Evolutionary conservation across 2,329 filamentous ascomycete genomes (phyloP).

Genomic region (Diaporthe helianthi): DNA sequence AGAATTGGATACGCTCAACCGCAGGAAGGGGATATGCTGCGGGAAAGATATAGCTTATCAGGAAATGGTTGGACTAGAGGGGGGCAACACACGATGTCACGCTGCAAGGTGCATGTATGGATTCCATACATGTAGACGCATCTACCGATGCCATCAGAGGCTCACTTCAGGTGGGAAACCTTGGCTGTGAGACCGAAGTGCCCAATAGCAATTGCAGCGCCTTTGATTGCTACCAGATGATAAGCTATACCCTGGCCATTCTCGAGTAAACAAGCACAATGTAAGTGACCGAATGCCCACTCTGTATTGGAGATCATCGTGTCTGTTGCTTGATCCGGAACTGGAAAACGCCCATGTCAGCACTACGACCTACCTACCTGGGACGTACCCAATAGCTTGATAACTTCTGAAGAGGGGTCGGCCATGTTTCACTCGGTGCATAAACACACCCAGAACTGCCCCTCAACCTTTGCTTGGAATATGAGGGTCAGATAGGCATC

Average conservation of each 20-base stretch:
- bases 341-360: neutral
- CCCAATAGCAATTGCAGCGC: neutral
- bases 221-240: neutral
- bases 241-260: neutral
- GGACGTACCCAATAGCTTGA: neutral
- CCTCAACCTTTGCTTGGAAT: neutral
- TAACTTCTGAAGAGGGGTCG: neutral
- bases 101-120: neutral
- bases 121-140: neutral
- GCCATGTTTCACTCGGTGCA: neutral
- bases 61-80: neutral
- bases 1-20: no score
- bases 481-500: neutral
- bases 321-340: neutral
- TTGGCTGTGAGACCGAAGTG: neutral
- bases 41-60: no score
- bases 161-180: neutral
- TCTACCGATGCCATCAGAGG: neutral
- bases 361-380: neutral
- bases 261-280: neutral
- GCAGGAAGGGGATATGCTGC: no score
- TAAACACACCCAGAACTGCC: neutral
- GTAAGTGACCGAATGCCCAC: no score
- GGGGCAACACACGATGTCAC: neutral
- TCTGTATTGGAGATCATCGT: neutral